A percentile compares a stretch with the other conserved stretches of the same genome.
Conservation (phyloP, 768 basidiomycete species). For the Russula sp. region DNA sequence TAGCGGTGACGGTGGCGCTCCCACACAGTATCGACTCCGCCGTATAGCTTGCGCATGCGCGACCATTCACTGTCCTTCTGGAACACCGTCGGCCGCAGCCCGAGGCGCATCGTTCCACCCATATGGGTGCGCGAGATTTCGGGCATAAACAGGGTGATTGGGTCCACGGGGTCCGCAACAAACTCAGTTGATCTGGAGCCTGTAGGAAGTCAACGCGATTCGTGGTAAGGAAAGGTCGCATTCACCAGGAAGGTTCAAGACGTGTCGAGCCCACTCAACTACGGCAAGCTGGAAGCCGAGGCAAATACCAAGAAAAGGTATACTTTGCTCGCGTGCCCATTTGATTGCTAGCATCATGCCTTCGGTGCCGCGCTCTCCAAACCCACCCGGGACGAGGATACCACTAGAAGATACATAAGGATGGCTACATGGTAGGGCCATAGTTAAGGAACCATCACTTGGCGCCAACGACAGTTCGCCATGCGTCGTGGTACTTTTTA, state of each 20-base stretch:
- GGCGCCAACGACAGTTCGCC: conserved; percentile 87
- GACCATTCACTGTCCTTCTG: conserved; percentile 68
- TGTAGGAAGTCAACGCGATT: conserved; percentile 29
- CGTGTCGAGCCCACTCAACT: conserved; percentile 87
- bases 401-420: conserved; percentile 47
- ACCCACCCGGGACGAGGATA: conserved; percentile 96
- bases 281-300: conserved; percentile 97
- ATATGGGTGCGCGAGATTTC: conserved; percentile 97
- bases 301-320: conserved; percentile 95
- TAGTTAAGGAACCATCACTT: conserved; percentile 44
- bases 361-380: conserved; percentile 88
- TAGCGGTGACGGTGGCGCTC: conserved; percentile 95
- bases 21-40: conserved; percentile 77
- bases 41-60: conserved; percentile 74
- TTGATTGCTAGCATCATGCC: conserved; percentile 99
- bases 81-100: conserved; percentile 93
- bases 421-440: neutral
- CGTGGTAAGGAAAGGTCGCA: conserved; percentile 20
- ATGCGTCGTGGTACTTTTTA: conserved; percentile 91
- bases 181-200: conserved; percentile 89
- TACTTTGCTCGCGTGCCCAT: conserved; percentile 90
- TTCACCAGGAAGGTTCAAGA: conserved; percentile 62
- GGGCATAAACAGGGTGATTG: conserved; percentile 97
- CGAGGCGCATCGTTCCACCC: conserved; percentile 99
- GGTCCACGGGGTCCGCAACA: conserved; percentile 49